Conservation (phyloP, 2,329 filamentous ascomycete species). For the Fusarium beomiforme region DNA sequence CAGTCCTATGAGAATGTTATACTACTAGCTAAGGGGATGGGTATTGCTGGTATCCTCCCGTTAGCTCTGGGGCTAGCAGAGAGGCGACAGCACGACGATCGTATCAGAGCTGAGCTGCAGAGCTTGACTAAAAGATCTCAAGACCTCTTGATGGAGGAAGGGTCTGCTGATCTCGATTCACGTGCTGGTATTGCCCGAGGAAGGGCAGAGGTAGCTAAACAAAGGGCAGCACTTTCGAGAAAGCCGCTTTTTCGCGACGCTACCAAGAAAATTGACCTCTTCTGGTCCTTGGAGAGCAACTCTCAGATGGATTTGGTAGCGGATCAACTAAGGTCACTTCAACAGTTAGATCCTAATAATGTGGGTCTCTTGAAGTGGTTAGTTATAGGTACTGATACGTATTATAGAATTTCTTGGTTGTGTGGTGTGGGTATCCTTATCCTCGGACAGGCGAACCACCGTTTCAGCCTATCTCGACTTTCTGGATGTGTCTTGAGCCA, state of each 20-base stretch:
- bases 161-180: not conserved
- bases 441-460: not conserved
- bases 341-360: not conserved
- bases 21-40: conserved; percentile 10
- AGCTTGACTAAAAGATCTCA: not conserved
- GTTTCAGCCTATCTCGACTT: not conserved
- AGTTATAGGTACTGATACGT: not conserved
- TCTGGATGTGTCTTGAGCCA: conserved; percentile 10
- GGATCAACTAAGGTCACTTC: not conserved
- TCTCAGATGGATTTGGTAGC: conserved; percentile 4
- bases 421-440: conserved; percentile 12
- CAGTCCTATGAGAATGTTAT: conserved; percentile 9
- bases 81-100: not conserved
- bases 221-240: not conserved
- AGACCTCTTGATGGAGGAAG: not conserved
- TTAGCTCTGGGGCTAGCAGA: not conserved
- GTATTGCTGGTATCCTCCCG: not conserved
- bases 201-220: not conserved
- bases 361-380: not conserved
- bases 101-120: not conserved
- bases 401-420: not conserved
- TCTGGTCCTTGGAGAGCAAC: conserved; percentile 11
- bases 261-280: not conserved
- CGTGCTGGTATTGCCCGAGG: not conserved
- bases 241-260: conserved; percentile 2